Conservation (phyloP, 257 asterid genomes). For the Solanum sejunctum region DNA sequence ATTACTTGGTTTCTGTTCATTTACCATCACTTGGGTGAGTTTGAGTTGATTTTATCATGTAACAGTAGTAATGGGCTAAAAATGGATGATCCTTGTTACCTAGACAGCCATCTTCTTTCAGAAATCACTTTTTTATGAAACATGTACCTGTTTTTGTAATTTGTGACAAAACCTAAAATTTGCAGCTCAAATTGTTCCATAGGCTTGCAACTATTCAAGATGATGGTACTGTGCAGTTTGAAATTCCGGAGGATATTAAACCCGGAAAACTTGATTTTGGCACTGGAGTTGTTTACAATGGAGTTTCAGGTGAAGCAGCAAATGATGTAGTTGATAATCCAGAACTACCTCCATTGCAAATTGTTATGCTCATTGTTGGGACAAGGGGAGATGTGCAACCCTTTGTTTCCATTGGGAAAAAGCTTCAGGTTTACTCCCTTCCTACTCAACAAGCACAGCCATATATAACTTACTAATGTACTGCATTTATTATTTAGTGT, state of each 20-base stretch:
- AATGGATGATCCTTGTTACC: neutral
- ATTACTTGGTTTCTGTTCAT: neutral
- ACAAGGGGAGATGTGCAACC: conserved; percentile 95
- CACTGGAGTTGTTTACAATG: conserved; percentile 22
- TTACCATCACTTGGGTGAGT: neutral
- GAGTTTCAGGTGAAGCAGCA: conserved; percentile 15
- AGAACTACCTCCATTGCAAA: conserved; percentile 60
- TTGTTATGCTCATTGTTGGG: conserved; percentile 84
- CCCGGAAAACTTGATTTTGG: conserved; percentile 38
- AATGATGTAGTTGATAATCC: conserved; percentile 18
- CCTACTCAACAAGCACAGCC: neutral
- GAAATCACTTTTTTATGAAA: neutral
- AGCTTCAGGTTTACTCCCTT: conserved; percentile 44
- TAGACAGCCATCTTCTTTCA: neutral
- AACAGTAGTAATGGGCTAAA: neutral
- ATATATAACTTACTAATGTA: neutral
- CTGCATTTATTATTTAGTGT: neutral
- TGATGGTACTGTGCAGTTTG: conserved; percentile 74
- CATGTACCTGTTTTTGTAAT: neutral
- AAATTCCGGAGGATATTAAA: conserved; percentile 50
- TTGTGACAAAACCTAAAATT: neutral
- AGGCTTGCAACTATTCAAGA: conserved; percentile 47
- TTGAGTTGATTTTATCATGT: neutral
- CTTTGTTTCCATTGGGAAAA: conserved; percentile 75
- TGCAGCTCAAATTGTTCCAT: conserved; percentile 57